Base-by-base conservation (phyloP, 345 rosid species). In the Anastatica hierochuntica region DNA sequence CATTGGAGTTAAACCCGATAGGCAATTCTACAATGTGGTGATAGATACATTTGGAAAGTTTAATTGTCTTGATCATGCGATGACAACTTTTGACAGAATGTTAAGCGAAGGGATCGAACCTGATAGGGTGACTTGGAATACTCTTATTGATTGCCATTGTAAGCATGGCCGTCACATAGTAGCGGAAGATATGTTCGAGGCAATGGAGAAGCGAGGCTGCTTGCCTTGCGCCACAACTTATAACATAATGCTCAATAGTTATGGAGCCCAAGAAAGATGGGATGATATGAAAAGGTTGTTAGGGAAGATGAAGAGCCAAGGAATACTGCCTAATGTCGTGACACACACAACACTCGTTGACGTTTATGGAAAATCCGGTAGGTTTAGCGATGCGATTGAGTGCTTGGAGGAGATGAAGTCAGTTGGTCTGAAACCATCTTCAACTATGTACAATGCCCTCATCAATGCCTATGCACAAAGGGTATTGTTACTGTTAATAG, bases 401-500 rank as follows among this genome's bases (percentile, higher is more conserved):
- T 85, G 95, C 72, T 73, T 92, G 74, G 94, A 85, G 37, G 85
- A 65, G 60, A 83, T 92, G 98, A 92, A 92, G 61, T 65, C 85
- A 34, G 72, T 74, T 3, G 95, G 96, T 31, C 54, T 85, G 58
- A 78, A 66, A 46, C 98, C 96, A 31, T 79, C 90, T 11, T 76
- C 88, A 5, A 79, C 98, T 15, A 83, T 85, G 95, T 92, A 85
- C 67, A 88, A 92, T 71, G 98, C 98, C 0, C 76, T 92, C 64
- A 83, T 92, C 74, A 88, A 92, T 67, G 98, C 96, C 31, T 92
- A 92, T 60, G 96, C 98, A 49, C 96, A 81, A 62, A 88, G 77
- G 90, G 98, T 88, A 81, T n/a, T 60, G 44, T 27, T 15, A 44
- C 14, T 49, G 37, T 55, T 39, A 6, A 30, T 33, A 31, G 8